Conservation (phyloP, 371 early-diverging fungal genomes). For the Mucor indicus region DNA sequence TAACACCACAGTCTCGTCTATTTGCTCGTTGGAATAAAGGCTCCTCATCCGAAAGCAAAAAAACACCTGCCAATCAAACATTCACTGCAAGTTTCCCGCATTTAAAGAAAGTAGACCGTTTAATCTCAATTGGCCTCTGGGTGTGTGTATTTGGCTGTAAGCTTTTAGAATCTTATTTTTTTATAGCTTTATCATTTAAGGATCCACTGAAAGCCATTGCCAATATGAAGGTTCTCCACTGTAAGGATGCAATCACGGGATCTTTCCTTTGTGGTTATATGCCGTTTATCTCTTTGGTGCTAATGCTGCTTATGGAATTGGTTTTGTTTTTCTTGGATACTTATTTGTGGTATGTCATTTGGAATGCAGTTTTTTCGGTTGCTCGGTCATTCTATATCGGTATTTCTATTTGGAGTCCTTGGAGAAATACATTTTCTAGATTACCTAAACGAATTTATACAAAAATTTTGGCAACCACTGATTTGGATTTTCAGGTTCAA, state of each 20-base stretch:
- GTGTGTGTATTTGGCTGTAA: slow-evolving; percentile 72
- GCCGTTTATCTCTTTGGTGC: slow-evolving; percentile 61
- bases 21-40: slow-evolving; percentile 30
- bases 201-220: slow-evolving; percentile 72
- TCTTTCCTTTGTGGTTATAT: slow-evolving; percentile 58
- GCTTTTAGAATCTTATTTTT: slow-evolving; percentile 77
- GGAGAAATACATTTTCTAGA: slow-evolving; percentile 83
- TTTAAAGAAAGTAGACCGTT: slow-evolving; percentile 63
- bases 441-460: slow-evolving; percentile 81
- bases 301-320: slow-evolving; percentile 74
- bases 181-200: slow-evolving; percentile 75
- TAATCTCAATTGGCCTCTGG: slow-evolving; percentile 77
- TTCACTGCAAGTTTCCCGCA: slow-evolving; percentile 80
- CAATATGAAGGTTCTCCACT: slow-evolving; percentile 47
- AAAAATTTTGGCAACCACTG: slow-evolving; percentile 68
- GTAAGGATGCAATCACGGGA: slow-evolving; percentile 51
- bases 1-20: slow-evolving; percentile 49
- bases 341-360: slow-evolving; percentile 88
- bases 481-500: slow-evolving; percentile 64
- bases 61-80: slow-evolving; percentile 60
- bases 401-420: slow-evolving; percentile 82
- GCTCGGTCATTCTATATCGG: slow-evolving; percentile 76
- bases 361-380: slow-evolving; percentile 78
- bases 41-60: slow-evolving; percentile 10
- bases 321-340: slow-evolving; percentile 86